Base-by-base conservation (phyloP, 2,329 filamentous ascomycete species). In the Aureobasidium sp. region DNA sequence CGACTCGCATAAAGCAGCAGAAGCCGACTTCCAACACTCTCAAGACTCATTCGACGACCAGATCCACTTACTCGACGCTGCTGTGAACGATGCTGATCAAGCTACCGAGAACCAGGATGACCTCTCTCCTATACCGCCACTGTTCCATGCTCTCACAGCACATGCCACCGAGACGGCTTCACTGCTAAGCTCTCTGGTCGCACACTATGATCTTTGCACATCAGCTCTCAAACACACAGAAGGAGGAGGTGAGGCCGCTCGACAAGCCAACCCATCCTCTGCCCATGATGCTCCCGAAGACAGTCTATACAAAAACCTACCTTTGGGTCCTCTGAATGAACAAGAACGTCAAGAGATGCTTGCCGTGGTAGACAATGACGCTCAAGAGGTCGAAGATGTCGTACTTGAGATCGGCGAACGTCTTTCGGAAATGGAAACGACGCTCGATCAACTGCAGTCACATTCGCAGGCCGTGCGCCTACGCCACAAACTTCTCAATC, bases 171-270 rank as follows among this genome's bases (percentile, higher is more conserved):
- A 87, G 68, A 93, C 95, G 85, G 93, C 92, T 5, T 81, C 87
- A 62, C 81, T 91, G 5, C 82, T 97, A 1, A 84, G 90, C 62
- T 91, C 88, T 0, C 78, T 97, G 4, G 91, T 91, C 8, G 84
- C 83, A 29, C 93, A 97, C 75, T 97, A 96, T 71, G 93, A 97
- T 73, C 84, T 96, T 66, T 97, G 93, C 73, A 90, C 96, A 15
- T 93, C 88, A 0, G 93, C 93, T 0, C 87, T 97, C 47, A 89
- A 91, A 63, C 91, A 93, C 56, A 97, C 92, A 3, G 91, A 96
- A 76, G 78, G 78, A 62, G 78, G 79, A 11, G 76, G 77, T 12
- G 77, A 77, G 63, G 78, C 78, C 15, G 78, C 77, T 2, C 75
- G 72, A n/a, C 63, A 64, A 63, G 72, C 72, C 29, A 66, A 64